phyloP scores from a whole-genome alignment of 1,284 basidiomycete genomes.

The Golubevia sp. region DNA sequence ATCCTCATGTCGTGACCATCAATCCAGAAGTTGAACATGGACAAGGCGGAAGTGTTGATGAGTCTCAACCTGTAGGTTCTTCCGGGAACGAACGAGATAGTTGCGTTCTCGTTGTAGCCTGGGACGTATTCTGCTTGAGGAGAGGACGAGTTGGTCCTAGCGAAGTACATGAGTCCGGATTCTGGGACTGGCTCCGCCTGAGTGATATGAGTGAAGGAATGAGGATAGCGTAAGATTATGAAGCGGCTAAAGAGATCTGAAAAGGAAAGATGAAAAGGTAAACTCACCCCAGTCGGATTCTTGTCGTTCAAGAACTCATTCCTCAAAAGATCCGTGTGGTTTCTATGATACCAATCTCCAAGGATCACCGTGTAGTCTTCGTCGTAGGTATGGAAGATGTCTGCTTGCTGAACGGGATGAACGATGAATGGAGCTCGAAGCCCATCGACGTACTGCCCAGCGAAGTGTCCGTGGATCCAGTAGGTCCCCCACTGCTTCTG shows the following conservation, averaged over 20 bases:
- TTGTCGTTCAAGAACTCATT: slow-evolving; percentile 71
- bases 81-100: slow-evolving; percentile 79
- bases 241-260: slow-evolving; percentile 73
- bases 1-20: slow-evolving; percentile 87
- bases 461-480: slow-evolving; percentile 73
- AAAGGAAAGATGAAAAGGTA: slow-evolving; percentile 49
- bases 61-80: slow-evolving; percentile 73
- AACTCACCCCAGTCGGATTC: slow-evolving; percentile 50
- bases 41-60: slow-evolving; percentile 71
- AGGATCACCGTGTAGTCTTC: slow-evolving; percentile 86
- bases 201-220: too few relatives aligned
- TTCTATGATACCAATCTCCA: slow-evolving; percentile 71
- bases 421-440: slow-evolving; percentile 78
- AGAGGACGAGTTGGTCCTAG: slow-evolving; percentile 67
- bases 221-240: slow-evolving; percentile 89
- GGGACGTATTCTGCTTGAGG: slow-evolving; percentile 27
- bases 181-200: slow-evolving; percentile 66
- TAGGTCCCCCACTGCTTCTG: slow-evolving; percentile 72
- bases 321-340: slow-evolving; percentile 37
- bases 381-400: slow-evolving; percentile 72
- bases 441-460: slow-evolving; percentile 67
- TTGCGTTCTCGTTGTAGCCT: slow-evolving; percentile 76
- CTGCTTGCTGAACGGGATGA: slow-evolving; percentile 63
- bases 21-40: slow-evolving; percentile 66
- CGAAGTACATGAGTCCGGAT: slow-evolving; percentile 81